Evolutionary conservation across 2,329 filamentous ascomycete species (phyloP).

Genomic region (Talaromyces marneffei): DNA sequence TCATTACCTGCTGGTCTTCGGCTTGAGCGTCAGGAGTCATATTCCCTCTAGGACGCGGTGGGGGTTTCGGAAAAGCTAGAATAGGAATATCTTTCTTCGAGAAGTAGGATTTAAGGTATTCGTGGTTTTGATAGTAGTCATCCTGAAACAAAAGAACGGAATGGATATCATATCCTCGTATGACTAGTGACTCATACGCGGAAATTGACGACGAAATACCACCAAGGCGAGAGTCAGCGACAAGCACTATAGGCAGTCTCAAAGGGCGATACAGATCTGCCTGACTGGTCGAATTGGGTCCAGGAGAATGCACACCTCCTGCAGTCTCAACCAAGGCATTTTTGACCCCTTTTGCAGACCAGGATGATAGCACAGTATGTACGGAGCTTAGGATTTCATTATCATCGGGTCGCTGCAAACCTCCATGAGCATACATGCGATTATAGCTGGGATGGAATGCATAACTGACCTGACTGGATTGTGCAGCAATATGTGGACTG

Average conservation of each 20-base stretch:
- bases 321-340: slow-evolving; percentile 73
- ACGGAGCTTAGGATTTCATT: slow-evolving; percentile 48
- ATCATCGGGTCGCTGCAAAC: slow-evolving; percentile 44
- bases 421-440: background rate
- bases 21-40: slow-evolving; percentile 27
- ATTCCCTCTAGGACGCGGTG: slow-evolving; percentile 33
- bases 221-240: slow-evolving; percentile 69
- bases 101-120: slow-evolving; percentile 66
- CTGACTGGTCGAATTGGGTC: slow-evolving; percentile 68
- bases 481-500: slow-evolving; percentile 71
- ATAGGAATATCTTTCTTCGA: slow-evolving; percentile 52
- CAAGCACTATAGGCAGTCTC: slow-evolving; percentile 65
- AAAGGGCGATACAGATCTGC: slow-evolving; percentile 71
- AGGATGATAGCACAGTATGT: slow-evolving; percentile 37
- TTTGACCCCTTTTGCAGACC: slow-evolving; percentile 38
- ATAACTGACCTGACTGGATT: slow-evolving; percentile 35
- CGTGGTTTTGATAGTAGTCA: slow-evolving; percentile 59
- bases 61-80: slow-evolving; percentile 55
- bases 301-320: slow-evolving; percentile 73
- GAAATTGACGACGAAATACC: slow-evolving; percentile 77
- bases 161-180: slow-evolving; percentile 74
- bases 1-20: slow-evolving; percentile 55
- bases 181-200: slow-evolving; percentile 68
- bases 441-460: slow-evolving; percentile 4
- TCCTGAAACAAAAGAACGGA: slow-evolving; percentile 65